Conservation (phyloP, 2,329 filamentous ascomycete genomes). For the Thelonectria rubi region DNA sequence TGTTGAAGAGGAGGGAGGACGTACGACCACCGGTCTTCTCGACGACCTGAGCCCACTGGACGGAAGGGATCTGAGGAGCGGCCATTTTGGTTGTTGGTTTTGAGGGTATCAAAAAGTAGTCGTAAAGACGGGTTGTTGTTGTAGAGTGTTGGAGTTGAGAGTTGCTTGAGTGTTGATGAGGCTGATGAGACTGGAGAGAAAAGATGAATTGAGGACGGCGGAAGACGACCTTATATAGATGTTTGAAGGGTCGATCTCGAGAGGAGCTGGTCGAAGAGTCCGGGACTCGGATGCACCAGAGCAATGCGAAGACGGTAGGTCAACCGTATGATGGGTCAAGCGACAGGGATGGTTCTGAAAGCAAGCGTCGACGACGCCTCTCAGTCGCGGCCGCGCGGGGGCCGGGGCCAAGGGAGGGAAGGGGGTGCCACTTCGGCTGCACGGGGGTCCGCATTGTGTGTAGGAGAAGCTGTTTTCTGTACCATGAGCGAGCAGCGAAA, state of each 20-base stretch:
- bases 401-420: slow-evolving; percentile 33
- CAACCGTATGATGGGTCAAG: slow-evolving; percentile 41
- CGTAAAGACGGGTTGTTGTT: slow-evolving; percentile 33
- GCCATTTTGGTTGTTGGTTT: slow-evolving; percentile 42
- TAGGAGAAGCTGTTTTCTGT: slow-evolving; percentile 18
- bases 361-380: slow-evolving; percentile 36
- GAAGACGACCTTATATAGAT: slow-evolving; percentile 44
- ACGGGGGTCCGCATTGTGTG: slow-evolving; percentile 40
- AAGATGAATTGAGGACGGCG: slow-evolving; percentile 31
- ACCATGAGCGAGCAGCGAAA: slow-evolving; percentile 8
- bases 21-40: slow-evolving; percentile 79
- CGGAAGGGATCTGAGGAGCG: slow-evolving; percentile 69
- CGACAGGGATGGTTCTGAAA: slow-evolving; percentile 33
- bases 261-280: slow-evolving; percentile 23
- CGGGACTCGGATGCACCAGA: slow-evolving; percentile 31
- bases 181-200: slow-evolving; percentile 42
- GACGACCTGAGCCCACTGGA: slow-evolving; percentile 92
- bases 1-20: slow-evolving; percentile 41
- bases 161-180: slow-evolving; percentile 38
- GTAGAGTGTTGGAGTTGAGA: slow-evolving; percentile 32
- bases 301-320: slow-evolving; percentile 22
- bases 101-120: slow-evolving; percentile 35
- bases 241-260: slow-evolving; percentile 32
- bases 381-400: slow-evolving; percentile 39
- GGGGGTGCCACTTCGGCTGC: slow-evolving; percentile 41